Base-by-base conservation (phyloP, 768 basidiomycete species). In the Tulasnella sp. region DNA sequence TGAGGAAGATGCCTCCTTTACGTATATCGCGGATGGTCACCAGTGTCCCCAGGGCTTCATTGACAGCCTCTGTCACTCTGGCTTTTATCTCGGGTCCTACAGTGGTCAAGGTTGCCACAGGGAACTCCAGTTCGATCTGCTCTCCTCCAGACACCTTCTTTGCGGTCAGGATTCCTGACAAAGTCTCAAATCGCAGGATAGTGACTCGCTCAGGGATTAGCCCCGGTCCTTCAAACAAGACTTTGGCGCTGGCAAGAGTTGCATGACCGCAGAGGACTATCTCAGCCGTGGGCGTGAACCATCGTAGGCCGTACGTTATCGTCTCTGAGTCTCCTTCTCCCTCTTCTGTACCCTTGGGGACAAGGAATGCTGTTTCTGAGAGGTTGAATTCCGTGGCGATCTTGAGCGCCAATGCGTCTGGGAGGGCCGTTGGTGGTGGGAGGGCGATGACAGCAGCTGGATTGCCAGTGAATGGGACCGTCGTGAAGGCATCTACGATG, bases 401-500 rank as follows among this genome's bases (percentile, higher is more conserved):
- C 21, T 29, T 29, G 19, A 56, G 62, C 1, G 67, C 59, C 42
- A 61, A 65, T 29, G 29, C 32, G 48, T 65, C 60, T 26, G 51
- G 29, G 32, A 73, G 58, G n/a, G 11, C n/a, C 43, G 17, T 15
- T 15, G 21, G 4, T 13, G 21, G 13, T 13, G 55, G 27, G 11
- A 58, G 38, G 50, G 68, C 21, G 15, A 73, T 63, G 41, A 73
- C 68, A 4, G 67, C 67, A 3, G 72, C 72, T 2, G 68, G 68
- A 63, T 72, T 72, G 23, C 73, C 73, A 3, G 53, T 30, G 55
- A 66, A 71, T n/a, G 65, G 56, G 11, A 21, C 8, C 5, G 60
- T 42, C 15, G 72, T 70, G 67, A 73, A 73, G 3, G 72, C 71
- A 60, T 73, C 70, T 21, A 70, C 65, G 15, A 60, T 64, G 27